Base-by-base conservation (phyloP, 2,329 filamentous ascomycete genomes). In the Dothidotthia symphoricarpi region DNA sequence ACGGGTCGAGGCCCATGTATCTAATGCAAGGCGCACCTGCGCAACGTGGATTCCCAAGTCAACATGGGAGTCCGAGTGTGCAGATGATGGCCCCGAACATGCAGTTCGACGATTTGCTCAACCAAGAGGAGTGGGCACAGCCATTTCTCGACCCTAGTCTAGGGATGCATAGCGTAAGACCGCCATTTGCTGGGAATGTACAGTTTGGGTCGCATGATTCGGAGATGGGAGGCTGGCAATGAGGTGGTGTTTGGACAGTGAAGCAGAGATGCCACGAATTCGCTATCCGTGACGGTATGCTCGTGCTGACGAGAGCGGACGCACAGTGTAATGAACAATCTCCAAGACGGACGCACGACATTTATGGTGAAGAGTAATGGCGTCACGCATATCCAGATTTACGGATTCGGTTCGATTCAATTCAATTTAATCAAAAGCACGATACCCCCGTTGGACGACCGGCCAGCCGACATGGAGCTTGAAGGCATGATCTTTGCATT, bases 1-100 rank as follows among this genome's bases (percentile, higher is more conserved):
- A 87, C 41, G 82, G 81, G 0, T 80, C 84, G 1, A 73, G 88
- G 25, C 83, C 85, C 12, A 80, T 83, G 25, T 90, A 87, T 56
- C 71, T 88, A 51, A 77, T 85, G 67, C 78, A 82, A 59, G 70
- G 56, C 30, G 49, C 53, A 34, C 58, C 61, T 32, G 38, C 42
- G 24, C 48, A 55, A 28, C 34, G 56, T 32, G 47, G 39, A 26
- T 62, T 51, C 41, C 63, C 50, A 31, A 56, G 60, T 24, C 57
- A 58, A 13, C 44, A 42, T 27, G 45, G 46, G 12, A 39, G 47
- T 15, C 51, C 56, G 5, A 46, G 48, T 6, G 45, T 55, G 28
- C 55, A 55, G 8, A 42, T 50, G 6, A 47, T 54, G 16, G 47
- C 48, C 25, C 44, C 47, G 11, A 56, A 49, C 24, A 48, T 68